Base-by-base conservation (phyloP, 2,329 filamentous ascomycete genomes). In the Bipolaris gigantea region DNA sequence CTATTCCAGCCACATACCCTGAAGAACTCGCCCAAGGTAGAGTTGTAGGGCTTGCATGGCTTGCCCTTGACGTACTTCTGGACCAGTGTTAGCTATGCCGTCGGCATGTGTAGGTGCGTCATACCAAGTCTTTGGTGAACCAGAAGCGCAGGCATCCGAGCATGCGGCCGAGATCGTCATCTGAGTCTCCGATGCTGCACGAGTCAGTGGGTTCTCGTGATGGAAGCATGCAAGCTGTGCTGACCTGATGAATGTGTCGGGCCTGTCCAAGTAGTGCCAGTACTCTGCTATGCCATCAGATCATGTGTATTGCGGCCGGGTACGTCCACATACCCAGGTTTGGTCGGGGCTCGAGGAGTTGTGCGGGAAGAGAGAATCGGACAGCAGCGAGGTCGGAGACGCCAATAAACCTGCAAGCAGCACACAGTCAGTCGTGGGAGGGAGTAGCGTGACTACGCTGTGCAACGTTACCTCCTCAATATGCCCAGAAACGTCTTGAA, bases 21-120 rank as follows among this genome's bases (percentile, higher is more conserved):
- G 79, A 99, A 99, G 78, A 99, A 99, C 79, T 99, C 94, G 61
- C 94, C 94, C 46, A 99, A 78, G 33, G 92, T 92, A 43, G 92
- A 97, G 77, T 99, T 99, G 79, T 99, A 99, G 10, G 94, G 94
- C 77, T 99, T 99, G 85, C 93, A 97, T 39, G 94, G 94, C 79
- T 92, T 96, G 56, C 93, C 93, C 79, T 97, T 97, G 73, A 95
- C 90, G 70, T 97, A 99, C 84, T 99, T 99, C 83, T 86, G 55
- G 39, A 47, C 40, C 15, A n/a, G 34, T 23, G 40, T 67, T 46
- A 67, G 69, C 62, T 64, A 61, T 53, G 48, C 44, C 40, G 35
- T 25, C 8, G 3, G 33, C 11, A 15, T 33, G 32, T 32, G 18
- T 23, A 21, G 19, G 23, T 21, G 51, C 39, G 62, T 72, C 72